Percentiles rank a stretch among this genome's conserved stretches.
These are phyloP conservation scores for Helminthosporium solani DNA, from an alignment of 2,329 filamentous ascomycete genomes.

Conservation along the genomic window DNA sequence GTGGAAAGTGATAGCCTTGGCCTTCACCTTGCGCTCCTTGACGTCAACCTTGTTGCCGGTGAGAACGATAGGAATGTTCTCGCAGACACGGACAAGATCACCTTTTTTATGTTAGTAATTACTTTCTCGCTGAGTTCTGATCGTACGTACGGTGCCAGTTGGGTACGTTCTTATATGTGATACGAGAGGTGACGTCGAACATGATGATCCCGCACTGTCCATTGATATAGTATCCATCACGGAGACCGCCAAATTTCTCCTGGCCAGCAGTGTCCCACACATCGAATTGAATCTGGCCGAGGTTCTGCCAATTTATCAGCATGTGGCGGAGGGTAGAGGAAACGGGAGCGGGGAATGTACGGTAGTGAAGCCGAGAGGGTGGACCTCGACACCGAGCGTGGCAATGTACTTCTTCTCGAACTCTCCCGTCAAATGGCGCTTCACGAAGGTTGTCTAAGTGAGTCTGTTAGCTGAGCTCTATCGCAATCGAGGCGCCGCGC, in stretches of 20 bases:
- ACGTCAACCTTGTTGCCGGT: constrained; percentile 99
- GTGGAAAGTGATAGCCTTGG: constrained; percentile 99
- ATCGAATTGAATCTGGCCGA: constrained; percentile 95
- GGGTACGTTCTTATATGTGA: constrained; percentile 99
- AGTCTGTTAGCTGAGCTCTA: constrained; percentile 23
- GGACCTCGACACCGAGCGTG: constrained; percentile 98
- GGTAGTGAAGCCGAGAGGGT: constrained; percentile 96
- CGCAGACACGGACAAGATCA: constrained; percentile 97
- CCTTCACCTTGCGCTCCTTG: constrained; percentile 99
- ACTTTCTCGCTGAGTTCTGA: not conserved
- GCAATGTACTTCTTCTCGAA: constrained; percentile 99
- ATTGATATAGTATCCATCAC: constrained; percentile 99
- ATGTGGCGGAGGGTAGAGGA: constrained; percentile 9
- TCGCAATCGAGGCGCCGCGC: constrained; percentile 2
- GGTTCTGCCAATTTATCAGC: constrained; percentile 62
- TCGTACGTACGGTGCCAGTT: constrained; percentile 97
- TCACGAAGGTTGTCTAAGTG: constrained; percentile 95
- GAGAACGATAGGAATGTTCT: constrained; percentile 98
- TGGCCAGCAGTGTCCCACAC: constrained; percentile 99
- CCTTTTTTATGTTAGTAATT: constrained; percentile 54
- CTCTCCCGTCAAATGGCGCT: constrained; percentile 99
- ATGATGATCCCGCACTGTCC: constrained; percentile 99
- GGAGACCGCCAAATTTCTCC: constrained; percentile 99
- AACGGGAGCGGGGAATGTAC: constrained; percentile 58
- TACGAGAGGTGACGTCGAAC: constrained; percentile 99